Base-by-base conservation (phyloP, 371 early-diverging fungal species). In the Chytridium lagenaria region DNA sequence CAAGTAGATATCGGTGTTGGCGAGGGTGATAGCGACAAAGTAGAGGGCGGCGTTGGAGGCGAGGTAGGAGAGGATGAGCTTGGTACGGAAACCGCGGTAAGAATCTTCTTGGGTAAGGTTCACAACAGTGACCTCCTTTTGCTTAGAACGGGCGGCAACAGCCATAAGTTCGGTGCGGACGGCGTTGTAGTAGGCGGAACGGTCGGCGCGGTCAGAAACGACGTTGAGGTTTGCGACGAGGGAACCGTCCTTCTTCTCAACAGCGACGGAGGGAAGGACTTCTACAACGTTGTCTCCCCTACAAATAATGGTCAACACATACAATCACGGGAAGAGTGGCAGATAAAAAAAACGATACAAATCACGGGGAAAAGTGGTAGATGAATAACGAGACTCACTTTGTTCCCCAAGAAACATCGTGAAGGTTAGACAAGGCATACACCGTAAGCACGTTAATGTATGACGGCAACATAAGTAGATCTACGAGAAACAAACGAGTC, bases 331-430 rank as follows among this genome's bases (percentile, higher is more conserved):
- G n/a, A n/a, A n/a, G n/a, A n/a, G n/a, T n/a, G n/a, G n/a, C n/a
- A n/a, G n/a, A n/a, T 36, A 34, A 26, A 61, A 34, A 10, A 30
- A 34, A 37, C 12, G 12, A 33, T 30, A 61, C n/a, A n/a, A n/a
- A n/a, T n/a, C n/a, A n/a, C n/a, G n/a, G n/a, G n/a, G n/a, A n/a
- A n/a, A n/a, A n/a, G n/a, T n/a, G n/a, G n/a, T n/a, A n/a, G n/a
- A 10, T 7, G 36, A 61, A 33, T 34, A 28, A 33, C 10, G 61
- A 28, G 10, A 61, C 61, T 12, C 23, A 61, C 61, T 82, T 82
- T 1, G 83, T 83, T 44, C 83, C 83, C 83, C 82, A 84, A 1
- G 78, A 78, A 1, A 83, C 81, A 67, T 83, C 81, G 64, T 83
- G 83, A 33, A 82, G 75, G 76, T 85, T 85, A 74, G 79, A 82